A percentile compares a stretch with the other conserved stretches of the same genome.
Evolutionary conservation across 2,329 filamentous ascomycete genomes (phyloP).

Genomic region (Hirsutella minnesotensis): DNA sequence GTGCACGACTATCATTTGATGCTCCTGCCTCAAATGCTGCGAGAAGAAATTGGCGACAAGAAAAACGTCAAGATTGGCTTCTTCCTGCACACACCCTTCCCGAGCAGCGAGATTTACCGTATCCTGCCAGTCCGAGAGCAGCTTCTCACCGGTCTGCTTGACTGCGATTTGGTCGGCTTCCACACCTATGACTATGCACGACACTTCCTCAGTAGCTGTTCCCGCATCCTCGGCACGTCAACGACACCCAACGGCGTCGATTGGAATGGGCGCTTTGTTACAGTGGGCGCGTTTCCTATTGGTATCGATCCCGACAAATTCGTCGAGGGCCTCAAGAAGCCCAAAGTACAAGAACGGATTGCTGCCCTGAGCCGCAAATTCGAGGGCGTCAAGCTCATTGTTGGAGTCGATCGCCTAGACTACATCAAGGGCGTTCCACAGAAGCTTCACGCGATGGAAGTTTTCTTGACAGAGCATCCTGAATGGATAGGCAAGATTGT

Average conservation of each 20-base stretch:
- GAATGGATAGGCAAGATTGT: conserved; percentile 98
- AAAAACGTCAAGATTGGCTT: conserved; percentile 97
- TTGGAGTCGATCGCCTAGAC: conserved; percentile 90
- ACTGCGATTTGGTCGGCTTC: conserved; percentile 93
- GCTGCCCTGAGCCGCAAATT: conserved; percentile 79
- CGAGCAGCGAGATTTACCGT: conserved; percentile 91
- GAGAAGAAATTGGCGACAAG: conserved; percentile 73
- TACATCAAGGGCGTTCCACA: conserved; percentile 99
- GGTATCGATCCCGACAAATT: conserved; percentile 98
- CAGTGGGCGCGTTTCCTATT: conserved; percentile 91
- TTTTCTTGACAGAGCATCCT: conserved; percentile 92
- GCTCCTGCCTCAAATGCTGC: conserved; percentile 90
- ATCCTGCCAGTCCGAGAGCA: conserved; percentile 88
- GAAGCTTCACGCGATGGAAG: conserved; percentile 90
- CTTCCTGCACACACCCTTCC: conserved; percentile 95
- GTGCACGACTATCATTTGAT: conserved; percentile 98
- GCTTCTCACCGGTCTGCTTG: conserved; percentile 74
- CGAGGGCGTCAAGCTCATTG: conserved; percentile 89
- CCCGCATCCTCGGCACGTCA: conserved; percentile 68
- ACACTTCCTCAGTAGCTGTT: conserved; percentile 93
- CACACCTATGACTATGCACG: conserved; percentile 99
- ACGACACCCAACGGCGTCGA: conserved; percentile 92
- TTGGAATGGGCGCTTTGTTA: conserved; percentile 77
- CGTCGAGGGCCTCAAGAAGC: conserved; percentile 73
- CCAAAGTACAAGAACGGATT: conserved; percentile 80